Evolutionary conservation across 2,329 filamentous ascomycete species (phyloP).

Genomic region (Apiospora pterosperma): DNA sequence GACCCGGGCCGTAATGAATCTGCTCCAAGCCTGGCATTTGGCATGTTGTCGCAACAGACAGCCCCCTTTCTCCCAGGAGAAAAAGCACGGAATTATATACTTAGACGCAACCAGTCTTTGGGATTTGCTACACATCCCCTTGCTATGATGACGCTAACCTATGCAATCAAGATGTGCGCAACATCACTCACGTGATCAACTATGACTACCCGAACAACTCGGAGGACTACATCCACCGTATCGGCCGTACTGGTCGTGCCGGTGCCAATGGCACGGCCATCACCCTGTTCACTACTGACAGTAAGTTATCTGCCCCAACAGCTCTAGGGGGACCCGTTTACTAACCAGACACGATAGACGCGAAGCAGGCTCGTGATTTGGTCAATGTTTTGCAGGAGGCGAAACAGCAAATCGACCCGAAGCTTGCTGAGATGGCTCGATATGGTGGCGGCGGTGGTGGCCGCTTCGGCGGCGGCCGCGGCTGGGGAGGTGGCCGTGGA

Average conservation of each 20-base stretch:
- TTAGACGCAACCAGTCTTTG: constrained; percentile 51
- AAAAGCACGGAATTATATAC: constrained; percentile 46
- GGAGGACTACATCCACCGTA: constrained; percentile 97
- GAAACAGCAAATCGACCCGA: constrained; percentile 96
- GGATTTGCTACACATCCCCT: constrained; percentile 57
- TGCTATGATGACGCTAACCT: constrained; percentile 75
- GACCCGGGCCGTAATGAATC: constrained; percentile 51
- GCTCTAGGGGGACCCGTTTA: neutral
- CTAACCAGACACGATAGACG: constrained; percentile 60
- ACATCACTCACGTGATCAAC: constrained; percentile 99
- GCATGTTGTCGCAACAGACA: constrained; percentile 58
- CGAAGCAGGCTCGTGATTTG: constrained; percentile 95
- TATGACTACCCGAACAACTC: constrained; percentile 99
- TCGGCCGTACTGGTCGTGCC: constrained; percentile 93
- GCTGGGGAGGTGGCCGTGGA: constrained; percentile 61
- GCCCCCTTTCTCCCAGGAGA: constrained; percentile 55
- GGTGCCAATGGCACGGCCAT: constrained; percentile 95
- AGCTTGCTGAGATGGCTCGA: constrained; percentile 91
- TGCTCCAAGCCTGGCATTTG: constrained; percentile 39
- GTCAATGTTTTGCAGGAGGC: constrained; percentile 89
- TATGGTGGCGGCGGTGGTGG: constrained; percentile 81
- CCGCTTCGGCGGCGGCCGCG: constrained; percentile 65
- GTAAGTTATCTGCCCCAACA: constrained; percentile 55
- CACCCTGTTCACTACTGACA: constrained; percentile 98
- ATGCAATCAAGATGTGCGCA: constrained; percentile 87